phyloP scores from a whole-genome alignment of 2,329 filamentous ascomycete species.

The Paraphoma sp. region DNA sequence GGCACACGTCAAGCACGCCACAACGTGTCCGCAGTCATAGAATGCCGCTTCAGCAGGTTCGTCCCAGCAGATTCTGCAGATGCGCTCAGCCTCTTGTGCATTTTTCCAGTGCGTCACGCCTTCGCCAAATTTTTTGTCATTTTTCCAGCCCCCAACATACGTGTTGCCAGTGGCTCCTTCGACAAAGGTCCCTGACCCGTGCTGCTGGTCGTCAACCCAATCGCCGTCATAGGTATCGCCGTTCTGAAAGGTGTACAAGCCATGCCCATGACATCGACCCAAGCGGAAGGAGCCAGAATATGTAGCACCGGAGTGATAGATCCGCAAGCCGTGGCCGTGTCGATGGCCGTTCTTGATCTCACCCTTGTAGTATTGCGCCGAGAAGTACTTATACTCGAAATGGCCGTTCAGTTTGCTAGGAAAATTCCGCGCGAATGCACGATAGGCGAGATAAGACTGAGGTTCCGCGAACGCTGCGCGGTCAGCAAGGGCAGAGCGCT shows the following conservation, averaged over 20 bases:
- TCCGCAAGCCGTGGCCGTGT: slow-evolving; percentile 63
- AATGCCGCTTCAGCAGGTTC: slow-evolving; percentile 66
- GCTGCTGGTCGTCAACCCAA: slow-evolving; percentile 68
- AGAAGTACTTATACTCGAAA: slow-evolving; percentile 62
- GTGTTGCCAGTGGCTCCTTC: slow-evolving; percentile 65
- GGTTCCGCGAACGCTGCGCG: slow-evolving; percentile 45
- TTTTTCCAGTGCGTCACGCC: slow-evolving; percentile 69
- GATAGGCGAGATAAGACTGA: slow-evolving; percentile 53
- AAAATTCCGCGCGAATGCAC: slow-evolving; percentile 51
- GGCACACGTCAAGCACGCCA: slow-evolving; percentile 66
- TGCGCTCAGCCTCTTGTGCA: slow-evolving; percentile 65
- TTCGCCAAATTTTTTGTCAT: slow-evolving; percentile 66
- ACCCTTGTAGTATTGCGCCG: slow-evolving; percentile 63
- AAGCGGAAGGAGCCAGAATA: slow-evolving; percentile 64
- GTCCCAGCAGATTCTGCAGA: slow-evolving; percentile 69
- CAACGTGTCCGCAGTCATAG: slow-evolving; percentile 69
- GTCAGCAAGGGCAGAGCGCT: slow-evolving; percentile 36
- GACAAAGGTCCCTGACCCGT: slow-evolving; percentile 64
- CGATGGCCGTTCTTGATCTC: slow-evolving; percentile 53
- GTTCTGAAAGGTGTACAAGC: slow-evolving; percentile 67
- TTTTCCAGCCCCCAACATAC: slow-evolving; percentile 66
- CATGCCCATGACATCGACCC: slow-evolving; percentile 61
- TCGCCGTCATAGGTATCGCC: slow-evolving; percentile 66
- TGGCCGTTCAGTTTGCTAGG: slow-evolving; percentile 51
- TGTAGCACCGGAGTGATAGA: slow-evolving; percentile 61